Base-by-base conservation (phyloP, 192 early-diverging fungal species). In the Coemansia sp. region DNA sequence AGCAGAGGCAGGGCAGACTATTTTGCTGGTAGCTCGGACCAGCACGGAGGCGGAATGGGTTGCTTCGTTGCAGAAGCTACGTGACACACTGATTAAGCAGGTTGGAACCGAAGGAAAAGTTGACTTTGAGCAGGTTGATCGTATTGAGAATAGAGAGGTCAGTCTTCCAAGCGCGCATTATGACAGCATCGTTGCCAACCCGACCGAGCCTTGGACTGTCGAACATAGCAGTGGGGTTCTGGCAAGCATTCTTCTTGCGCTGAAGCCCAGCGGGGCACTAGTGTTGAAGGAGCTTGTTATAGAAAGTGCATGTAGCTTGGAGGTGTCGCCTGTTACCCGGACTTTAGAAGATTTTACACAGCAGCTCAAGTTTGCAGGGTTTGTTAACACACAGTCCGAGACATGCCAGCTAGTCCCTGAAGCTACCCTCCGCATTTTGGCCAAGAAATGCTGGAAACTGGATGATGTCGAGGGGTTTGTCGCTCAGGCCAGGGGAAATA, bases 81-180 rank as follows among this genome's bases (percentile, higher is more conserved):
- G 83, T 19, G 70, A 79, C 55, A 59, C 85, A 33, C 75, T 88
- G 42, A 59, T 74, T 10, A 69, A 76, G 19, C 81, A 83, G 36
- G 80, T 85, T 11, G 89, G 88, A 31, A 83, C 75, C 31, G 31
- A 67, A 20, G 92, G 88, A 6, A 78, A 64, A 19, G 88, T 94
- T 9, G 82, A 85, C 32, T 96, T 96, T 88, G 94, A 96, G 80
- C 90, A 91, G 64, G 72, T 93, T 9, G 93, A 96, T 68, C 81
- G 93, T 63, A 76, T 96, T 23, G 82, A 85, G 10, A 82, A 84
- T 50, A 75, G 70, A 23, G 42, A 78, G 76, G 91, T 85, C 51
- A 52, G 80, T 10, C 70, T 91, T 46, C 71, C 83, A 14, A 79
- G 75, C 23, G 80, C 86, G 14, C 71, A 80, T 5, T 89, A 87